Evolutionary conservation across 257 asterid genomes (phyloP).

Genomic region (Ballota nigra): DNA sequence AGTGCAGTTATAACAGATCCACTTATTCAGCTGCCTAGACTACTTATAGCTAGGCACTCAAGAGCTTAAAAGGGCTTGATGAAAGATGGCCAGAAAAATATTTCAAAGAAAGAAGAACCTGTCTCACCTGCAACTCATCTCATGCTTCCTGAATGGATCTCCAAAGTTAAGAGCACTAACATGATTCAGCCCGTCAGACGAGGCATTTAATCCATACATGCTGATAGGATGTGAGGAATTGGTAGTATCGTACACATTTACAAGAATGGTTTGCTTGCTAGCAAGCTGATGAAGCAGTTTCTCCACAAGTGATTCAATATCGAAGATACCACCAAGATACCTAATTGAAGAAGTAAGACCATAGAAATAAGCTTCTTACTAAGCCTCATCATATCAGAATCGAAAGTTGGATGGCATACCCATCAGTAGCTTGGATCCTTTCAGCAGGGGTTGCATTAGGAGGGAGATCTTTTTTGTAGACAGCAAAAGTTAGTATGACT

Average conservation of each 20-base stretch:
- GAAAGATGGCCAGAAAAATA: not conserved
- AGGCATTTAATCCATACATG: conserved; percentile 77
- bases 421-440: conserved; percentile 75
- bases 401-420: conserved; percentile 45
- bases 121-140: conserved; percentile 93
- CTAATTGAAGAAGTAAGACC: conserved; percentile 37
- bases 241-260: conserved; percentile 81
- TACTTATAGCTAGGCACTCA: not conserved
- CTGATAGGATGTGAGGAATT: conserved; percentile 70
- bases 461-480: conserved; percentile 72
- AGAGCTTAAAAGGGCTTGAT: no score
- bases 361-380: not conserved
- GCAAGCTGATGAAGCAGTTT: conserved; percentile 98
- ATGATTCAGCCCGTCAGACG: conserved; percentile 48
- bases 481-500: conserved; percentile 93
- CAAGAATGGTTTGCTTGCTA: conserved; percentile 90
- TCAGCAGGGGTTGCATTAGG: conserved; percentile 67
- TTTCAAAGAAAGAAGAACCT: not conserved
- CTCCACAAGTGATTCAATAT: conserved; percentile 94
- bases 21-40: not conserved
- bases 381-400: not conserved
- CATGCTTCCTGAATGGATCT: conserved; percentile 91
- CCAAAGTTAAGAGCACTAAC: conserved; percentile 88
- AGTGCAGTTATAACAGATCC: not conserved
- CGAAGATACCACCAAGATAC: conserved; percentile 98